Base-by-base conservation (phyloP, 306 rosid species). In the Clitoria ternatea region DNA sequence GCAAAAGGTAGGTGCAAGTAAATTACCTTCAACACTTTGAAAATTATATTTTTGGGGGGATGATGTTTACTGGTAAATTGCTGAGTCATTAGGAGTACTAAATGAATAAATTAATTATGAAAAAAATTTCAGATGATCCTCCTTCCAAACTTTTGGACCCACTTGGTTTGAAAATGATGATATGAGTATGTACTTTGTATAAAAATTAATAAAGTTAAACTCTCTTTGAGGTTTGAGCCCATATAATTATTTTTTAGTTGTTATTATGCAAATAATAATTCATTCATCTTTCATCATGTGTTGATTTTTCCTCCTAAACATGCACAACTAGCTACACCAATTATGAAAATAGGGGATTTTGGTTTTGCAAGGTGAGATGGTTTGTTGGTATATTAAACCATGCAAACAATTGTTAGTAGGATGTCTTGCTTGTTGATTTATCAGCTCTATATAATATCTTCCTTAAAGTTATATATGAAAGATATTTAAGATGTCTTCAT, bases 311-410 rank as follows among this genome's bases (percentile, higher is more conserved):
- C 53, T 39, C 14, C 68, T 15, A 17, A 82, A 80, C 71, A 56
- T 83, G 96, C 88, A 95, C 97, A 95, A 95, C 81, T 86, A 66
- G 82, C 54, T 48, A 77, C 71, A 37, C 92, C 96, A 57, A 75
- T 78, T 26, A 27, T 95, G 88, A 95, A 91, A 84, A 87, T 95
- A 23, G 99, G 99, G 52, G 99, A 95, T 87, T 95, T 95, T 73
- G 99, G 96, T 80, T 95, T 95, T 84, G 99, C 97, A 68, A 87
- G 99, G 99, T 91, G 73, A 32, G 71, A 45, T 65, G 54, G 57
- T 37, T 53, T 45, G 14, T n/a, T 18, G 29, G 35, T 40, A 66
- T 14, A 37, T 62, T 47, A 43, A 70, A 35, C 50, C 52, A 52
- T 60, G 61, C 5, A 7, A 4, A 6, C 15, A 4, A 0, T 36